Percentiles rank a stretch among this genome's conserved stretches.
phyloP scores from a whole-genome alignment of 179 eudicot species.

The Camellia oleifera region DNA sequence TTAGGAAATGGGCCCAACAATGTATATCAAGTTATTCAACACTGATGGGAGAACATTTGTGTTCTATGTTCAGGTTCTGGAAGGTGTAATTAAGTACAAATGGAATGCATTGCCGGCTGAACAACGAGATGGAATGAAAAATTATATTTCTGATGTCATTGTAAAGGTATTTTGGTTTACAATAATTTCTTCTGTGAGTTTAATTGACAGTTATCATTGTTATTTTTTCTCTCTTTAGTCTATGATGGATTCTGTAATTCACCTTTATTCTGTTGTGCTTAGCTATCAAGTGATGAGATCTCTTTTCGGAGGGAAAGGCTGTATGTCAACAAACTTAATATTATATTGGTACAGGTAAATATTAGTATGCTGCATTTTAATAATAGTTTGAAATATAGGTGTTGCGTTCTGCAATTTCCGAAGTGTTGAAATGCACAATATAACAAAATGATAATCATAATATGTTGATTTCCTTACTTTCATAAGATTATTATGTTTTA shows the following conservation, averaged over 20 bases:
- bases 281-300: conserved; percentile 90
- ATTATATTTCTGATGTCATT: conserved; percentile 91
- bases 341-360: conserved; percentile 88
- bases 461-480: not conserved
- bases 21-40: too few relatives aligned
- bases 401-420: not conserved
- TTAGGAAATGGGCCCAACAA: too few relatives aligned
- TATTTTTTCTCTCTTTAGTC: not conserved
- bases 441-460: not conserved
- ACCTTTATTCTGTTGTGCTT: conserved; percentile 5
- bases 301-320: conserved; percentile 91
- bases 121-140: conserved; percentile 97
- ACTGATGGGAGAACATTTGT: not conserved
- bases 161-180: conserved; percentile 51
- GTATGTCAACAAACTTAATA: conserved; percentile 90
- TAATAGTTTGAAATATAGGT: too few relatives aligned
- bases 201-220: not conserved
- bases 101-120: conserved; percentile 97
- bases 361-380: not conserved
- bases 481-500: not conserved
- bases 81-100: conserved; percentile 94
- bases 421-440: not conserved
- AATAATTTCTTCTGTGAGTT: not conserved
- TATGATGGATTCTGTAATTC: not conserved
- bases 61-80: conserved; percentile 59